phyloP scores from a whole-genome alignment of 805 yeast genomes.

The Candida nitratophila region DNA sequence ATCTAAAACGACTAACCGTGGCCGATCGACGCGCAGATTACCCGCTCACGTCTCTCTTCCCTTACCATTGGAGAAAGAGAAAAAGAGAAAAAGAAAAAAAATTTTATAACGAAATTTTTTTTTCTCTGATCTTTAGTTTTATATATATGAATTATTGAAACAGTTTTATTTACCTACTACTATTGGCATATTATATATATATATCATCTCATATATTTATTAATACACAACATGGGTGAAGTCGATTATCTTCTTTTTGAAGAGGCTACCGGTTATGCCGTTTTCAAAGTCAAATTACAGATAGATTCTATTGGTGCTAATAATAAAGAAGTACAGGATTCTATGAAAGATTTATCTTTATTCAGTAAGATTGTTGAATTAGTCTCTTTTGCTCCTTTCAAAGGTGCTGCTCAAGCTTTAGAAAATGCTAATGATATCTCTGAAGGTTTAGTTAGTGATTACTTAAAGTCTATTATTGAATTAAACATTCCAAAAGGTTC shows the following conservation, averaged over 20 bases:
- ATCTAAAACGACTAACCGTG: no score
- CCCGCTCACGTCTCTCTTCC: no score
- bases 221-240: constrained; percentile 46
- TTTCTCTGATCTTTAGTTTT: no score
- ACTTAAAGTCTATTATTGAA: constrained; percentile 83
- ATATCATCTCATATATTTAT: not conserved
- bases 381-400: constrained; percentile 95
- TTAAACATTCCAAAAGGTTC: constrained; percentile 80
- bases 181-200: not conserved
- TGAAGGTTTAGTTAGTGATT: constrained; percentile 93
- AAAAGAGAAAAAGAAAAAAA: no score
- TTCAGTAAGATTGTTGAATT: constrained; percentile 91
- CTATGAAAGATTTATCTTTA: constrained; percentile 74
- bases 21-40: no score
- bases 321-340: constrained; percentile 89
- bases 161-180: not conserved
- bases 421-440: constrained; percentile 97
- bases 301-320: constrained; percentile 92
- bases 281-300: constrained; percentile 88
- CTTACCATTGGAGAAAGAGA: no score
- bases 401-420: constrained; percentile 98
- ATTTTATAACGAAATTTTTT: no score
- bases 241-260: constrained; percentile 90
- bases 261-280: constrained; percentile 97
- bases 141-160: no score